Percentiles rank a stretch among this genome's conserved stretches.
Conservation (phyloP, 345 rosid genomes). For the Linum lewisii region DNA sequence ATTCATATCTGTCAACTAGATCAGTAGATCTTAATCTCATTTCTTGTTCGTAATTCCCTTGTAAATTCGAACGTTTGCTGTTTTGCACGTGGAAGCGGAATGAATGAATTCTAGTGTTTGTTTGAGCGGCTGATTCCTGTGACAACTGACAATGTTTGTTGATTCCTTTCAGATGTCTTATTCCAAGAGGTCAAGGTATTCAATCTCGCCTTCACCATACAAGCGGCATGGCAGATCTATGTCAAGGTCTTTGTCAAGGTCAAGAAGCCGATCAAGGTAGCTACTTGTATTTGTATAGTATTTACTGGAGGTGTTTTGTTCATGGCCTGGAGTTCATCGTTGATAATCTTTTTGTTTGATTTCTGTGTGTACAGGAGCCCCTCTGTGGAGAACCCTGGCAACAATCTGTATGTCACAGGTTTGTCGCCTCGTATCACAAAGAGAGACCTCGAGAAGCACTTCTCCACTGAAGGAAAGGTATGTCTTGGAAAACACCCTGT, state of each 20-base stretch:
- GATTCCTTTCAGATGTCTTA: conserved; percentile 53
- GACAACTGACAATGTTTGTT: not conserved
- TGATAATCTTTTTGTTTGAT: not conserved
- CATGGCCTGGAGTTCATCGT: too few relatives aligned
- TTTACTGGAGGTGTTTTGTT: too few relatives aligned
- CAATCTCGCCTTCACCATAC: conserved; percentile 49
- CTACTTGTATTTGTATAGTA: not conserved
- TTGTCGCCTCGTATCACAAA: conserved; percentile 65
- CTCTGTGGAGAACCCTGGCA: conserved; percentile 80
- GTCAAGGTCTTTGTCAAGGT: conserved; percentile 51
- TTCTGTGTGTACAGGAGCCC: conserved; percentile 34
- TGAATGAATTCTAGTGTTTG: too few relatives aligned
- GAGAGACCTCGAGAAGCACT: conserved; percentile 71
- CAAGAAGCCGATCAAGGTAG: conserved; percentile 53
- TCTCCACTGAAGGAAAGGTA: conserved; percentile 67
- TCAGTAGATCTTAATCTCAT: too few relatives aligned
- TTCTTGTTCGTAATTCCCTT: too few relatives aligned
- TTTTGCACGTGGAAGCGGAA: too few relatives aligned
- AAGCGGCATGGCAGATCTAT: conserved; percentile 35
- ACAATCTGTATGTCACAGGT: conserved; percentile 91
- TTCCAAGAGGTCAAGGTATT: conserved; percentile 60
- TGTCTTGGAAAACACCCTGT: not conserved
- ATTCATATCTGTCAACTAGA: too few relatives aligned
- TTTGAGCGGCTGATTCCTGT: not conserved
- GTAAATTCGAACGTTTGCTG: too few relatives aligned